These are phyloP conservation scores for Lipomyces yarrowii DNA, from an alignment of 1,139 yeast species.

Conservation along the genomic window DNA sequence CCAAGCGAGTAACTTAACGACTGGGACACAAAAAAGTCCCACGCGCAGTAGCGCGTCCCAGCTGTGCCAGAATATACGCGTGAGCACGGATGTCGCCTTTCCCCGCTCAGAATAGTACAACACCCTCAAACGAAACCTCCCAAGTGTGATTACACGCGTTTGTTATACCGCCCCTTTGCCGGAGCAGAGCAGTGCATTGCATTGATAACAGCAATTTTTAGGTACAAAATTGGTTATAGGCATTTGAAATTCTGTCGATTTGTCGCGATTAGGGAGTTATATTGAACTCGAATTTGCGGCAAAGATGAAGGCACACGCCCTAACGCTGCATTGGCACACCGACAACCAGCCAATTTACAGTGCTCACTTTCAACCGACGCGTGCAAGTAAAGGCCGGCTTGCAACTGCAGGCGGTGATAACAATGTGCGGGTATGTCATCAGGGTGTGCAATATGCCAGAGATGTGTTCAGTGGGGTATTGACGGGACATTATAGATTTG, in stretches of 20 bases:
- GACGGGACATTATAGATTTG: constrained; percentile 36
- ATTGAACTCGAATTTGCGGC: background rate
- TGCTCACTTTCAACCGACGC: constrained; percentile 69
- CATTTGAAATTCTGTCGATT: background rate
- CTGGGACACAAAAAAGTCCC: background rate
- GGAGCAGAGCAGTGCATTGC: too few species aligned
- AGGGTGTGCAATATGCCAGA: background rate
- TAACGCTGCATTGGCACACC: constrained; percentile 81
- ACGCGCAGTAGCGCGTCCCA: background rate
- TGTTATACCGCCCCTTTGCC: background rate
- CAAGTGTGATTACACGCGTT: background rate
- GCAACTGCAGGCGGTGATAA: constrained; percentile 97
- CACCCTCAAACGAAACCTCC: background rate
- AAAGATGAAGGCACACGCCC: constrained; percentile 59
- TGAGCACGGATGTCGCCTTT: background rate
- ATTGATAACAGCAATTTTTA: background rate
- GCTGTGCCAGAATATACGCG: background rate
- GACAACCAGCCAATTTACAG: constrained; percentile 82
- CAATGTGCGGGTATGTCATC: constrained; percentile 69
- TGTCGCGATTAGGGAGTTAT: background rate
- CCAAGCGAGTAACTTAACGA: too few species aligned
- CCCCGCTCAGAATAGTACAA: background rate
- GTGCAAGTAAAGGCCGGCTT: constrained; percentile 42
- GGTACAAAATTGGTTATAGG: background rate
- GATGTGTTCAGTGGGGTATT: background rate